Evolutionary conservation across 2,329 filamentous ascomycete species (phyloP).

Genomic region (Verticillium albo-atrum): DNA sequence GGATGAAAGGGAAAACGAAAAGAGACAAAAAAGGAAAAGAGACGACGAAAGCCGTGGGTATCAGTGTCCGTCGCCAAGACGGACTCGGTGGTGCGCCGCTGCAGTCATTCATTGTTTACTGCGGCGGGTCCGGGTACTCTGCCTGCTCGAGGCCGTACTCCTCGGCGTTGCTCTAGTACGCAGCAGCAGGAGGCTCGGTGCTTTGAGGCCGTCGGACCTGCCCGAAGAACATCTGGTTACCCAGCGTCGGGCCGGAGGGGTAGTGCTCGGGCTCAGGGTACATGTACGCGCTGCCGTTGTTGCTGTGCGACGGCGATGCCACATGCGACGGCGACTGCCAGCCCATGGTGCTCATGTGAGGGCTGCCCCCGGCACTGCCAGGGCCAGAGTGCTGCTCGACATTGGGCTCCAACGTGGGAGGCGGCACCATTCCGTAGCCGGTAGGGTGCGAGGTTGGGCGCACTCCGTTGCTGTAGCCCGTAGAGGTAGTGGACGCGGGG

Average conservation of each 20-base stretch:
- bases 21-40: not conserved
- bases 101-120: not conserved
- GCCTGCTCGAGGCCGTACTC: not conserved
- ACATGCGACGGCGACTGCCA: constrained; percentile 85
- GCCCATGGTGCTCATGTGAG: constrained; percentile 75
- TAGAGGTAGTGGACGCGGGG: constrained; percentile 63
- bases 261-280: constrained; percentile 82
- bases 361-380: constrained; percentile 74
- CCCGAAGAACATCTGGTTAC: constrained; percentile 69
- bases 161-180: not conserved
- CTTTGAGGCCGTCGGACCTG: constrained; percentile 69
- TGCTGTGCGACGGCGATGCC: constrained; percentile 64
- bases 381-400: constrained; percentile 67
- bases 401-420: constrained; percentile 79
- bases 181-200: constrained; percentile 56
- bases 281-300: constrained; percentile 59
- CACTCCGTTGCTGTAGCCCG: constrained; percentile 51
- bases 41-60: not conserved
- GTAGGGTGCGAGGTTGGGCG: constrained; percentile 82
- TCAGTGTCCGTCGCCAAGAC: not conserved
- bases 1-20: not conserved
- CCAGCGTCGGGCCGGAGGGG: constrained; percentile 49
- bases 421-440: constrained; percentile 64
- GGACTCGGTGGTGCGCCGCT: not conserved
- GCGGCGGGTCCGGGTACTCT: not conserved